Base-by-base conservation (phyloP, 306 rosid species). In the Dalbergia cultrata region DNA sequence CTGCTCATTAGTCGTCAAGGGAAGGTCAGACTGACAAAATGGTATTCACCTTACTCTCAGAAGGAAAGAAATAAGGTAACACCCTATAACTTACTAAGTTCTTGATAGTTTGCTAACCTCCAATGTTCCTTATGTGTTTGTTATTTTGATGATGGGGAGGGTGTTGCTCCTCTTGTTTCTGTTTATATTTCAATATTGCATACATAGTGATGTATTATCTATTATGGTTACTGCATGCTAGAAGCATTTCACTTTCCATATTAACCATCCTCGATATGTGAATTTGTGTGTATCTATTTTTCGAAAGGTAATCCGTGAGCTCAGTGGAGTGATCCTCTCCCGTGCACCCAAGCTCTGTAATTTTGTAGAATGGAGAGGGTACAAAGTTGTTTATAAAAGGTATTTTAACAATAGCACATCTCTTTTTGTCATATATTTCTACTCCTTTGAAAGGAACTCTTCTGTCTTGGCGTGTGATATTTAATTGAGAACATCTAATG, bases 291-390 rank as follows among this genome's bases (percentile, higher is more conserved):
- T 67, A 22, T 79, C 19, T 74, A 18, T 57, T 80, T 13, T 77
- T 79, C 59, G 0, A 54, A 66, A 87, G 90, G 88, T 87, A 18
- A 78, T 94, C 49, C 97, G 98, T 8, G 98, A 94, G 86, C 92
- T 94, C 58, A 92, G 97, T 43, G 95, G 97, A 70, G 86, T 91
- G 82, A 88, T 94, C 84, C 97, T 94, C 47, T 50, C 78, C 31
- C 91, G 98, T 75, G 98, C 90, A 66, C 98, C 98, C 59, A 94
- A 94, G 79, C 98, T 91, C 63, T 92, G 97, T 82, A 94, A 94
- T 70, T 92, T 94, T 84, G 97, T 94, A 78, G 98, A 94, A 68
- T 94, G 97, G 97, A 87, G 95, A 80, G 98, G 94, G 80, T 80
- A 82, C 73, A 94, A 91, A 92, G 98, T 91, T 83, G 98, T 94